Percentiles rank a stretch among this genome's conserved stretches.
Evolutionary conservation across 768 basidiomycete genomes (phyloP).

Genomic region (Daedalea quercina): DNA sequence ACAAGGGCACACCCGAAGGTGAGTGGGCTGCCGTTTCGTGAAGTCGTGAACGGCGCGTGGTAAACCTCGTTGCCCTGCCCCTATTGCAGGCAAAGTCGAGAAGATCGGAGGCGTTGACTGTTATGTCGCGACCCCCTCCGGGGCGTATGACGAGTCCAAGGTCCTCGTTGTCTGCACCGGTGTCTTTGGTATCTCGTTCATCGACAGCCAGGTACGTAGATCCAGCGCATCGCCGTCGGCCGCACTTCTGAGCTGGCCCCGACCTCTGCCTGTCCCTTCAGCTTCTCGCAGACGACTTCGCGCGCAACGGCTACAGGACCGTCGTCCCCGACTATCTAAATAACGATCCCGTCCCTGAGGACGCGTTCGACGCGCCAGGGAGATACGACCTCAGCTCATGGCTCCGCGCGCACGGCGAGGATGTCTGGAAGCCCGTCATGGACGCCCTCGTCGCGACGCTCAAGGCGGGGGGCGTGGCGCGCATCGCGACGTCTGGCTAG

Average conservation of each 20-base stretch:
- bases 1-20: constrained; percentile 19
- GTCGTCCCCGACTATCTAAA: constrained; percentile 30
- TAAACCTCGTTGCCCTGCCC: too few species aligned
- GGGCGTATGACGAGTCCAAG: constrained; percentile 28
- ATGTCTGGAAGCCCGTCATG: constrained; percentile 27
- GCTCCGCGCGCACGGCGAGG: constrained; percentile 27
- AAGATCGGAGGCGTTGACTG: constrained; percentile 31
- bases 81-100: constrained; percentile 27
- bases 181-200: constrained; percentile 21
- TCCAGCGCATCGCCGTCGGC: too few species aligned
- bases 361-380: constrained; percentile 6
- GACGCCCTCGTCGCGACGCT: constrained; percentile 53
- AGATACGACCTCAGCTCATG: constrained; percentile 27
- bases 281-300: constrained; percentile 39
- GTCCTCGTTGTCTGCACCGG: constrained; percentile 34
- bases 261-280: constrained; percentile 9
- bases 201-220: constrained; percentile 22
- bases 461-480: constrained; percentile 50
- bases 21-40: not conserved
- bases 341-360: constrained; percentile 26
- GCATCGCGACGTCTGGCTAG: constrained; percentile 57
- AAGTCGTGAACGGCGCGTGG: not conserved
- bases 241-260: not conserved
- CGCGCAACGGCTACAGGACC: constrained; percentile 33
- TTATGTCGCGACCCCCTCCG: constrained; percentile 35